A percentile compares a stretch with the other conserved stretches of the same genome.
Evolutionary conservation across 1,139 yeast genomes (phyloP).

Genomic region (Scheffersomyces lignicola): DNA sequence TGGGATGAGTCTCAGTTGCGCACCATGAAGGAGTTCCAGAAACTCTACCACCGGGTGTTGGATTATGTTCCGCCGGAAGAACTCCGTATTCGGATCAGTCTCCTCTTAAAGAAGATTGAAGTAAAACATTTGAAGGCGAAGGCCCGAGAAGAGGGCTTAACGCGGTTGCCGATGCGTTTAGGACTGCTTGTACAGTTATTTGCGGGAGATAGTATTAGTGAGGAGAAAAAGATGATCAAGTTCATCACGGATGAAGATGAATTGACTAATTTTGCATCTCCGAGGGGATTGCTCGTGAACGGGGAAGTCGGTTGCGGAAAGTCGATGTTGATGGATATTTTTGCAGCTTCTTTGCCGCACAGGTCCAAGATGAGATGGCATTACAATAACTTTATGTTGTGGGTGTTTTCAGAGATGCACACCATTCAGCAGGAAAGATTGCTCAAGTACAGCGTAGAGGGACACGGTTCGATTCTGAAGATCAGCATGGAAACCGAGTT

Average conservation of each 20-base stretch:
- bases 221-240: conserved; percentile 38
- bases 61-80: conserved; percentile 62
- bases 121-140: conserved; percentile 27
- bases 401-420: conserved; percentile 68
- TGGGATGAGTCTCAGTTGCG: conserved; percentile 61
- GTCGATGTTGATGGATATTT: conserved; percentile 71
- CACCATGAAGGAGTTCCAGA: conserved; percentile 65
- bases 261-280: conserved; percentile 52
- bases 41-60: conserved; percentile 55
- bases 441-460: conserved; percentile 28
- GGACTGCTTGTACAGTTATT: conserved; percentile 23
- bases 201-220: conserved; percentile 26
- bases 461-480: conserved; percentile 25
- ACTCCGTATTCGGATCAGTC: conserved; percentile 45
- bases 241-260: conserved; percentile 68
- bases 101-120: conserved; percentile 50
- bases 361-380: conserved; percentile 70
- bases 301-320: conserved; percentile 82
- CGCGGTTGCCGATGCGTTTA: conserved; percentile 16
- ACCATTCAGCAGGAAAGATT: conserved; percentile 45
- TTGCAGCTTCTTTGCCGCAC: conserved; percentile 66
- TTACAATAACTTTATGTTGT: conserved; percentile 65
- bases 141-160: conserved; percentile 11
- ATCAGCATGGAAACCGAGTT: conserved; percentile 61
- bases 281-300: conserved; percentile 64